A percentile compares a stretch with the other conserved stretches of the same genome.
phyloP scores from a whole-genome alignment of 352 stramenopile genomes.

The Phytophthora agathidicida region DNA sequence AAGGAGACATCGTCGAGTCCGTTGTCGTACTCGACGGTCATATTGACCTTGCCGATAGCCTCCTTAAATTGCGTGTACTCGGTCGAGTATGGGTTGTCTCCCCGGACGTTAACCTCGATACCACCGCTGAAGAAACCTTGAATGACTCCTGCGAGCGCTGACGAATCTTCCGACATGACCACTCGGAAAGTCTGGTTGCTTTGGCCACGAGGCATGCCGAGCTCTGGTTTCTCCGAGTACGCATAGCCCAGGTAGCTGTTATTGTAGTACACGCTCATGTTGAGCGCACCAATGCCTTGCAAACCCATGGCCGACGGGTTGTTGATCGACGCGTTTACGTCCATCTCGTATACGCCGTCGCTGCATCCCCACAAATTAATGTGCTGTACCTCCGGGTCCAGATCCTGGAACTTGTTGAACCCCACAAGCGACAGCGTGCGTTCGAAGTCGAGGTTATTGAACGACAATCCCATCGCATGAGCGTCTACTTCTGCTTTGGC shows the following conservation, averaged over 20 bases:
- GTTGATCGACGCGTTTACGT: constrained; percentile 63
- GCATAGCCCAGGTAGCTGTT: constrained; percentile 65
- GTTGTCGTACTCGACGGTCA: constrained; percentile 61
- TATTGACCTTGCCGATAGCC: constrained; percentile 49
- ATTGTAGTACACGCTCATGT: constrained; percentile 71
- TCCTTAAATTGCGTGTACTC: constrained; percentile 37
- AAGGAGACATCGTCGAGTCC: constrained; percentile 41
- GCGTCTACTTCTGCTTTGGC: constrained; percentile 41
- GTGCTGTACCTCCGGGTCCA: constrained; percentile 46
- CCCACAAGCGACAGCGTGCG: constrained; percentile 46
- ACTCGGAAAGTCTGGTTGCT: constrained; percentile 53
- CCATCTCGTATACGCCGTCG: constrained; percentile 45
- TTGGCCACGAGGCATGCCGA: constrained; percentile 49
- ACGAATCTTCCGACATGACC: constrained; percentile 42
- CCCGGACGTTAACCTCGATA: constrained; percentile 50
- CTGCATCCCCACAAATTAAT: constrained; percentile 51
- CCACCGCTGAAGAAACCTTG: constrained; percentile 39
- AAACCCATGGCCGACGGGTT: constrained; percentile 55
- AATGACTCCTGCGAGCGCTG: constrained; percentile 42
- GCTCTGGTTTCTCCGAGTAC: constrained; percentile 43
- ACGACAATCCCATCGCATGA: constrained; percentile 47
- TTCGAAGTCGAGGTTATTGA: constrained; percentile 55
- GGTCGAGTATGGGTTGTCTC: constrained; percentile 51
- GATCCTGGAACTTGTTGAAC: constrained; percentile 54
- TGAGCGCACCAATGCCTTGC: constrained; percentile 61